Evolutionary conservation across 2,329 filamentous ascomycete genomes (phyloP).

Genomic region (Hymenoscyphus linearis): DNA sequence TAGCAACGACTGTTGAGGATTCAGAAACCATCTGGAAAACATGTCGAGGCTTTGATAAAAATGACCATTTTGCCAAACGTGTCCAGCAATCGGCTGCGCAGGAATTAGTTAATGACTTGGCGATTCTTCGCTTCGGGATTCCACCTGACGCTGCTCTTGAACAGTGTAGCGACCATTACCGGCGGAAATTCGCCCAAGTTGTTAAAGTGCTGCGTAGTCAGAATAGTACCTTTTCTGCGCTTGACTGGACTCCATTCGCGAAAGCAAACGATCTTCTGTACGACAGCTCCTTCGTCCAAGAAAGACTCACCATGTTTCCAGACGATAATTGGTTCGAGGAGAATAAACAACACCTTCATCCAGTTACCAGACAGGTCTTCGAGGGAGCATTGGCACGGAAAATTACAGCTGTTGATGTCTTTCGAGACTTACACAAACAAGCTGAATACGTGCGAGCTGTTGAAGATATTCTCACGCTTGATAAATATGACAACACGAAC

Average conservation of each 20-base stretch:
- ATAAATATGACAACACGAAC: conserved; percentile 9
- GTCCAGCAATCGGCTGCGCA: conserved; percentile 21
- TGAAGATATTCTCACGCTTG: conserved; percentile 35
- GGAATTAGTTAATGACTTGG: not conserved
- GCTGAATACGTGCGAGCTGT: conserved; percentile 38
- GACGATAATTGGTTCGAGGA: conserved; percentile 37
- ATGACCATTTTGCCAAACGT: conserved; percentile 47
- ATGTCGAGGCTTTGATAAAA: conserved; percentile 40
- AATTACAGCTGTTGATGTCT: conserved; percentile 42
- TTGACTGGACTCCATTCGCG: conserved; percentile 43
- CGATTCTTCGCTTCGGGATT: conserved; percentile 38
- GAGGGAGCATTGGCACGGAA: conserved; percentile 34
- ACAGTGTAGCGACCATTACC: conserved; percentile 38
- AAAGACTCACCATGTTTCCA: conserved; percentile 40
- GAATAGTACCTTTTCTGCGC: conserved; percentile 29
- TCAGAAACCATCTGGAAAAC: conserved; percentile 44
- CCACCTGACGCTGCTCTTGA: conserved; percentile 41
- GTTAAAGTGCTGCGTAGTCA: conserved; percentile 33
- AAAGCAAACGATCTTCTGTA: conserved; percentile 47
- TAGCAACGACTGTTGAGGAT: conserved; percentile 41
- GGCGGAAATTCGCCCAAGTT: conserved; percentile 38
- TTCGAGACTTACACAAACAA: conserved; percentile 42
- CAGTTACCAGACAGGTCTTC: conserved; percentile 44
- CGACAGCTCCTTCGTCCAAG: conserved; percentile 46
- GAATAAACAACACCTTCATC: conserved; percentile 45